phyloP scores from a whole-genome alignment of 345 rosid species.

The Sisymbrium altissimum region DNA sequence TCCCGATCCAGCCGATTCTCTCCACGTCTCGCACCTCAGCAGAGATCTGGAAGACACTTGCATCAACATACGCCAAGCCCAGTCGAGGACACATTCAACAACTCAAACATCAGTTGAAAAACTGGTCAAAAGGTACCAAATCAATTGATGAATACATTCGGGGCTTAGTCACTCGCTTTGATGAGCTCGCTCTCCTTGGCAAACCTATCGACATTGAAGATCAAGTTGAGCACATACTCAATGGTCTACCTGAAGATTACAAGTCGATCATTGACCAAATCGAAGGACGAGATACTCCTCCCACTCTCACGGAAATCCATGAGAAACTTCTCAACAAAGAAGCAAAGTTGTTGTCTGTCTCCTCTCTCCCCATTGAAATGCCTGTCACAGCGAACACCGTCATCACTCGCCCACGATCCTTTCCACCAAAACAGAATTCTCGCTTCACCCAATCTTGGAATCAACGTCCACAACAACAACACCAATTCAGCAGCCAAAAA shows the following conservation, averaged over 20 bases:
- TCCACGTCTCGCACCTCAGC: not conserved
- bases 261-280: not conserved
- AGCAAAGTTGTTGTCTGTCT: not conserved
- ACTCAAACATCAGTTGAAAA: not conserved
- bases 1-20: not conserved
- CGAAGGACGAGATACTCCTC: not conserved
- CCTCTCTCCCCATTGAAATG: too few species aligned
- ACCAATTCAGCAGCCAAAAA: too few species aligned
- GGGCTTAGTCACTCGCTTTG: not conserved
- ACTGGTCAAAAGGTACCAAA: not conserved
- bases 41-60: not conserved
- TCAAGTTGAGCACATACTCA: not conserved
- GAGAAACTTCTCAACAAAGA: not conserved
- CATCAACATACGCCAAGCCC: not conserved
- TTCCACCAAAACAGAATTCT: too few species aligned
- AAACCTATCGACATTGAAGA: not conserved
- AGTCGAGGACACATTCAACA: not conserved
- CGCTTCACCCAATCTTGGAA: too few species aligned
- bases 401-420: too few species aligned
- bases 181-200: not conserved
- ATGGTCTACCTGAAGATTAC: not conserved
- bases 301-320: not conserved
- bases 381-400: too few species aligned
- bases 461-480: too few species aligned
- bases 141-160: not conserved